Evolutionary conservation across 2,329 filamentous ascomycete species (phyloP), one percentile per base, ranked within the genome.

Genomic region (Zymoseptoria ardabiliae): DNA sequence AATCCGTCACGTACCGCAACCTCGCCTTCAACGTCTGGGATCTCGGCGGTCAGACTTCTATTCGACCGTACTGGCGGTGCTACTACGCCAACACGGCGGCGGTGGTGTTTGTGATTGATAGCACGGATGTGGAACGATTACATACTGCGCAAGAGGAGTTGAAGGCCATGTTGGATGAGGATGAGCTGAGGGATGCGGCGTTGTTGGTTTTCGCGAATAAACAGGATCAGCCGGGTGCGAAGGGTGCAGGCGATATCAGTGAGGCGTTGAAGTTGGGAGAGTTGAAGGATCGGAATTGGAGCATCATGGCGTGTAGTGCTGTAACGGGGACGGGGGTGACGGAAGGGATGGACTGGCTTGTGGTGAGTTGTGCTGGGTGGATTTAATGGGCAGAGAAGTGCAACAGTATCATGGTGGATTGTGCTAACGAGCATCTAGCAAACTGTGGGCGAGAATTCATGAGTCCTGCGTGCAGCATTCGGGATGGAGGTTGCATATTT

Each of bases 11-110:
- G 69, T 99, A 99, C 82, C 93, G 93, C 76, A 97, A 97, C 74
- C 83, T 99, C 63, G 96, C 97, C 76, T 96, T 99, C 76, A 97
- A 97, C 73, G 94, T 99, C 71, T 99, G 94, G 94, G 93, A 97
- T 79, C 82, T 97, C 53, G 93, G 94, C 72, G 94, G 94, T 48
- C 94, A 99, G 81, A 99, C 94, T n/a, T 95, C 89, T 67, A 99
- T 99, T 74, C 85, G 94, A 66, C 94, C 94, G 1, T 99, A 99
- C 80, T 99, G 94, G 94, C 85, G 94, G 75, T 99, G 94, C 79
- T 99, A 99, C 82, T 99, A 97, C 73, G 91, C 92, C 73, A 97
- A 99, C 79, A 99, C 94, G 0, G 93, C 94, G 28, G 94, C 94
- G 19, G 94, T 99, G 66, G 93, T 99, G 71, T 99, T 99, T 79